Evolutionary conservation across 2,329 filamentous ascomycete genomes (phyloP).

Genomic region (Cercospora sojina): DNA sequence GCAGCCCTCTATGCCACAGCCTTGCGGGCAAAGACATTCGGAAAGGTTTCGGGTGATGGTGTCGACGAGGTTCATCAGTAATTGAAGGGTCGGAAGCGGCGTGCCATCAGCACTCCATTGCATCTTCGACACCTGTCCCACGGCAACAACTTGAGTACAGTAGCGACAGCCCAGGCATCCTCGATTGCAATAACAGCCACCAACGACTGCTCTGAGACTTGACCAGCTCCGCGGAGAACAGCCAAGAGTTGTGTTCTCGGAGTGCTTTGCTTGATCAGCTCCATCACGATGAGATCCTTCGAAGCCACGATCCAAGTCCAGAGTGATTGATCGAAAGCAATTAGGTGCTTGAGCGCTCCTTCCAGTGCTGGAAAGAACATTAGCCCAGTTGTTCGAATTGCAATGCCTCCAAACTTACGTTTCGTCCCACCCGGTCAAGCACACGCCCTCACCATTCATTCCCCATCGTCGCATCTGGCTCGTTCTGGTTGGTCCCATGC

Average conservation of each 20-base stretch:
- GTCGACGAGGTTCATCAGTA: background rate
- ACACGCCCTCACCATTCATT: background rate
- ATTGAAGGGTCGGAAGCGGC: background rate
- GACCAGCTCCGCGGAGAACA: background rate
- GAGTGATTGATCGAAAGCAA: background rate
- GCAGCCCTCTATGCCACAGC: background rate
- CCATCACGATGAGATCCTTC: background rate
- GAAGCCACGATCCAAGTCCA: constrained; percentile 3
- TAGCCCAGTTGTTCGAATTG: background rate
- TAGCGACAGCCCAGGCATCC: constrained; percentile 1
- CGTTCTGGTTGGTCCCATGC: background rate
- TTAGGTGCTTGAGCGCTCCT: background rate
- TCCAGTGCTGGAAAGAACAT: background rate
- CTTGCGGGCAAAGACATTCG: background rate
- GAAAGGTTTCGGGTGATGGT: background rate
- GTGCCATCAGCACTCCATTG: background rate
- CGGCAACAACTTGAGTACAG: background rate
- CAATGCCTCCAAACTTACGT: background rate
- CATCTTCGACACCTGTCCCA: constrained; percentile 4
- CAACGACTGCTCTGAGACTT: background rate
- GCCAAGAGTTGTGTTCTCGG: background rate
- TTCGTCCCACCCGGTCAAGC: constrained; percentile 10
- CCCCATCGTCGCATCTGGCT: constrained; percentile 2
- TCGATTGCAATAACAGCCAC: background rate
- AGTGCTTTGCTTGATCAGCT: background rate